Conservation (phyloP, 306 rosid genomes). For the Begonia peltatifolia region DNA sequence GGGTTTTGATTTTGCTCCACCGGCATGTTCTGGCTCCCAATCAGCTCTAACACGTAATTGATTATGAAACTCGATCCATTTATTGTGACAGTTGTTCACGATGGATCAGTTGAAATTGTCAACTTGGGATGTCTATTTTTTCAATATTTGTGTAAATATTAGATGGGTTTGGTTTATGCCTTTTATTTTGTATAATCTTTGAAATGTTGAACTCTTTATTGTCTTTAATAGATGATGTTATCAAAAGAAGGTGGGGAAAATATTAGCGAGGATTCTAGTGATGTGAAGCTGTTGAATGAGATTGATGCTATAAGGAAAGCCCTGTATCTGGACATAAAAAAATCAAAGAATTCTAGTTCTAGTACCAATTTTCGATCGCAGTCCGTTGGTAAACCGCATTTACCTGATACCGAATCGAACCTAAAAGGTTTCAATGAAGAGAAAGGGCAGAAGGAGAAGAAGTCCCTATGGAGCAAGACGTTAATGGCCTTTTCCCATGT, state of each 20-base stretch:
- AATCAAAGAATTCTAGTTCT: conserved; percentile 23
- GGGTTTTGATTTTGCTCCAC: conserved; percentile 22
- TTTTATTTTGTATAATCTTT: conserved; percentile 13
- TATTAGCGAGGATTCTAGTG: conserved; percentile 37
- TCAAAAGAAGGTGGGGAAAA: conserved; percentile 46
- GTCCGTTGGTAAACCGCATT: conserved; percentile 17
- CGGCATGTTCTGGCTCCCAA: conserved; percentile 12
- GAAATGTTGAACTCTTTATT: background rate
- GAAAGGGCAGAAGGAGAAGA: conserved; percentile 52
- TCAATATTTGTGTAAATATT: background rate
- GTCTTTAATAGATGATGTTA: conserved; percentile 24
- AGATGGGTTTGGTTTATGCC: conserved; percentile 3
- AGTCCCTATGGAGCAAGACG: conserved; percentile 67
- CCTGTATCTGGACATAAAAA: conserved; percentile 22
- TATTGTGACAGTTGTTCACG: background rate
- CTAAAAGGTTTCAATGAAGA: conserved; percentile 26
- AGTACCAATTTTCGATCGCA: conserved; percentile 16
- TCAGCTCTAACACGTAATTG: conserved; percentile 22
- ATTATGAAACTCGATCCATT: background rate
- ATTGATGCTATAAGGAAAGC: conserved; percentile 50
- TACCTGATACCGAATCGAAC: conserved; percentile 28
- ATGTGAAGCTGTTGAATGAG: conserved; percentile 41
- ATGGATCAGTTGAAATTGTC: background rate
- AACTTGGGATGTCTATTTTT: background rate
- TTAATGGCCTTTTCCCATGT: conserved; percentile 49